Evolutionary conservation across 768 basidiomycete genomes (phyloP).

Genomic region (Mycena metata): DNA sequence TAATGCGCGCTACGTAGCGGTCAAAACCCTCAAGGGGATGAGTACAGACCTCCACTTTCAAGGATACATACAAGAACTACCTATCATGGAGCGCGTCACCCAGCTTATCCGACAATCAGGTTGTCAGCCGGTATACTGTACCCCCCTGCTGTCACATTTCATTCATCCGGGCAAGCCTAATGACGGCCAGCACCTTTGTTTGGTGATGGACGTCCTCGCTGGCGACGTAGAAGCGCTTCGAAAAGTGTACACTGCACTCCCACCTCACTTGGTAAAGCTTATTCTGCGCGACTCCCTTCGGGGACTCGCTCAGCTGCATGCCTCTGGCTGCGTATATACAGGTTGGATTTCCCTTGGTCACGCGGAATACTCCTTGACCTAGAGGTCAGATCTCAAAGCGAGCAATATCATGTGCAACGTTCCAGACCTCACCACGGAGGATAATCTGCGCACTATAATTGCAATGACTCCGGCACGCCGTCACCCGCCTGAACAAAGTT

Average conservation of each 20-base stretch:
- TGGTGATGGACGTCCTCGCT: conserved; percentile 30
- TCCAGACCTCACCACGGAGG: conserved; percentile 2
- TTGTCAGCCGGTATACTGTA: conserved; percentile 25
- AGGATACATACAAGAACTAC: conserved; percentile 11
- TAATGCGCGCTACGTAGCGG: conserved; percentile 8
- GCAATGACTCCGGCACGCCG: conserved; percentile 17
- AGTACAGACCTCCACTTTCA: conserved; percentile 7
- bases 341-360: conserved; percentile 1
- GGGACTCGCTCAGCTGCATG: conserved; percentile 33
- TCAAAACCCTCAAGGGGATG: conserved; percentile 18
- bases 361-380: neutral
- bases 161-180: conserved; percentile 20
- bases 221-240: conserved; percentile 28
- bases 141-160: conserved; percentile 25
- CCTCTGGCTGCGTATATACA: conserved; percentile 26
- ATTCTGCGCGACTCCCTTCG: conserved; percentile 33
- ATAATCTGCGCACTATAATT: conserved; percentile 8
- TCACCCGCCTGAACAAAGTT: conserved; percentile 24
- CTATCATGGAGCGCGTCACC: conserved; percentile 12
- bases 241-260: conserved; percentile 6
- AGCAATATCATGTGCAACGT: conserved; percentile 32
- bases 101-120: neutral
- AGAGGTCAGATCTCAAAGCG: conserved; percentile 29
- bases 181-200: conserved; percentile 30
- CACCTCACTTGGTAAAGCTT: conserved; percentile 25